These are phyloP conservation scores for Scenedesmus sp. DNA, from an alignment of 163 green algal genomes.

Conservation along the genomic window DNA sequence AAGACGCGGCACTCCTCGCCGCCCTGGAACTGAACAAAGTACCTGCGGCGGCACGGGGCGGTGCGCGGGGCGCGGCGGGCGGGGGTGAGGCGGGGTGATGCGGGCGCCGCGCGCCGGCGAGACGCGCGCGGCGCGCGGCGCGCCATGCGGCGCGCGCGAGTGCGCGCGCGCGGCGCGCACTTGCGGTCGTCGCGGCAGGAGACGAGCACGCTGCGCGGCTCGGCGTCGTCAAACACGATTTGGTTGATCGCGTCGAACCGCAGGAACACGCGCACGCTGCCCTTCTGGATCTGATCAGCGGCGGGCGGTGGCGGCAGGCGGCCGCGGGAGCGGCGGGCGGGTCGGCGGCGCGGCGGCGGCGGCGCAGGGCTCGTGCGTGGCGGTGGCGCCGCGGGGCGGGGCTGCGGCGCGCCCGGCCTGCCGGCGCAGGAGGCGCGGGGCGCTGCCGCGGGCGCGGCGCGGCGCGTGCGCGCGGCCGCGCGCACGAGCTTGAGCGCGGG, in stretches of 20 bases:
- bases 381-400: no score
- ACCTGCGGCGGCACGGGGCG: no score
- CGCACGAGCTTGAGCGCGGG: conserved; percentile 42
- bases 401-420: no score
- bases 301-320: not conserved
- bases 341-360: no score
- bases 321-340: no score
- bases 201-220: conserved; percentile 57
- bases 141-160: not conserved
- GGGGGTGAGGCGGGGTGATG: not conserved
- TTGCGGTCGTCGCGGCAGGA: conserved; percentile 49
- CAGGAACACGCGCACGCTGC: conserved; percentile 44
- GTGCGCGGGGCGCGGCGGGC: no score
- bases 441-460: not conserved
- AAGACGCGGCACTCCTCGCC: conserved; percentile 61
- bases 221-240: conserved; percentile 57
- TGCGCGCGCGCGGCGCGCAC: not conserved
- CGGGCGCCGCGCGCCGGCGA: not conserved
- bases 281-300: conserved; percentile 41
- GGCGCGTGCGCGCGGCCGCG: no score
- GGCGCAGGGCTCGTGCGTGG: no score
- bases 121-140: not conserved
- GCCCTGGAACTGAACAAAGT: conserved; percentile 59
- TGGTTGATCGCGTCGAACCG: conserved; percentile 48
- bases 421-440: no score